Conservation (phyloP, 2,329 filamentous ascomycete species). For the Colletotrichum sp. region DNA sequence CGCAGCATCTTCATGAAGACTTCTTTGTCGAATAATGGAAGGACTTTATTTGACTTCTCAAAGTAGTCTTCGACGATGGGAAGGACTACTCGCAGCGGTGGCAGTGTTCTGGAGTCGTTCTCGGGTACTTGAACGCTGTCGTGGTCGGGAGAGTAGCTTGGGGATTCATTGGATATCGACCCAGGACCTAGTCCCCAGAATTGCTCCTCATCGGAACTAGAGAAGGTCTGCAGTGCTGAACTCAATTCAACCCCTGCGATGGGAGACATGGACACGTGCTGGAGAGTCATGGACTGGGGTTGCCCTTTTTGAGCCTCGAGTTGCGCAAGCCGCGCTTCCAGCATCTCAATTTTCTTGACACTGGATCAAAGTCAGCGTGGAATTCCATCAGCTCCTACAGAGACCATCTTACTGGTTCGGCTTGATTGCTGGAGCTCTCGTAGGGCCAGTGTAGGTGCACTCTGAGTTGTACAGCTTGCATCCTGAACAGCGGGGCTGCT, state of each 20-base stretch:
- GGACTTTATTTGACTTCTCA: constrained; percentile 16
- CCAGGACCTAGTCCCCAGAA: background rate
- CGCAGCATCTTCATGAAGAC: constrained; percentile 24
- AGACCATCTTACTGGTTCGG: background rate
- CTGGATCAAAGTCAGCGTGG: background rate
- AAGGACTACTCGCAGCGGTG: constrained; percentile 20
- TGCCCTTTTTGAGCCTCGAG: background rate
- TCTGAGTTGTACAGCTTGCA: constrained; percentile 13
- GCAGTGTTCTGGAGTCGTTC: background rate
- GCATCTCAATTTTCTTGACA: constrained; percentile 1
- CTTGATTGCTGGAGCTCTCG: background rate
- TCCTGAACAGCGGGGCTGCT: constrained; percentile 7
- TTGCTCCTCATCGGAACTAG: background rate
- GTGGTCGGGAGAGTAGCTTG: background rate
- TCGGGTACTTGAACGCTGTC: background rate
- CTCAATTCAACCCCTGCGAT: background rate
- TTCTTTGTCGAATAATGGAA: constrained; percentile 22
- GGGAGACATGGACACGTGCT: background rate
- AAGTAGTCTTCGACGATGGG: constrained; percentile 24
- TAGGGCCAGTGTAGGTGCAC: constrained; percentile 13
- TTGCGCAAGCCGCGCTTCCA: background rate
- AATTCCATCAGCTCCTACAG: accelerated
- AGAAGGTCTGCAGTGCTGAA: background rate
- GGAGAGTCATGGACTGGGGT: background rate
- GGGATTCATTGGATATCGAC: background rate